Percentiles rank a stretch among this genome's conserved stretches.
phyloP scores from a whole-genome alignment of 148 eudicot genomes.

The Rhododendron griersonianum region DNA sequence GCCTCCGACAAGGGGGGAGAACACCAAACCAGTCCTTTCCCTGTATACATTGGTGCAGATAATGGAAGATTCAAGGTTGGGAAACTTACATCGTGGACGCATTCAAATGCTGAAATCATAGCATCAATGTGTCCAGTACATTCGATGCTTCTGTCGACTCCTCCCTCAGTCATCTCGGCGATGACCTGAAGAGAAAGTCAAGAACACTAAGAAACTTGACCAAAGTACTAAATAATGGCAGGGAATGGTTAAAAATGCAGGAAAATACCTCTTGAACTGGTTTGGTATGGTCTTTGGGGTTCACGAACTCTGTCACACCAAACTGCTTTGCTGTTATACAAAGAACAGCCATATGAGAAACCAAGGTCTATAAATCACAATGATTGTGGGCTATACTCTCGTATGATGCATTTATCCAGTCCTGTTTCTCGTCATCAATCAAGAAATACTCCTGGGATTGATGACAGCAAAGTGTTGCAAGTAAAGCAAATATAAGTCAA shows the following conservation, averaged over 20 bases:
- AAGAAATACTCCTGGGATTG: too few species aligned
- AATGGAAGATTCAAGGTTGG: neutral
- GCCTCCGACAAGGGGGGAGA: too few species aligned
- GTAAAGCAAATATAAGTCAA: neutral
- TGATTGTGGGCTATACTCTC: neutral
- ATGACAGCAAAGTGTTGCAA: neutral
- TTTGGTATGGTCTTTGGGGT: constrained; percentile 44
- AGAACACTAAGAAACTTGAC: neutral
- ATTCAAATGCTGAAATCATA: constrained; percentile 60
- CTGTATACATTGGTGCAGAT: neutral
- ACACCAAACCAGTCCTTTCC: neutral
- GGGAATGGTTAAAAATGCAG: constrained; percentile 14
- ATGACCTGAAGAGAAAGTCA: constrained; percentile 16
- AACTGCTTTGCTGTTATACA: constrained; percentile 42
- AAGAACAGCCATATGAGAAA: neutral
- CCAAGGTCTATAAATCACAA: neutral
- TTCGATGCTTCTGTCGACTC: constrained; percentile 51
- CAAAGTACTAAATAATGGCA: too few species aligned
- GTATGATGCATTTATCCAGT: neutral
- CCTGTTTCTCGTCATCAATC: too few species aligned
- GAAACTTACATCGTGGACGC: constrained; percentile 47
- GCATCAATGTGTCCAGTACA: constrained; percentile 53
- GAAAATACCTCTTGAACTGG: constrained; percentile 66
- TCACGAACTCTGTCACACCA: constrained; percentile 48
- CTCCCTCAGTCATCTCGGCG: constrained; percentile 23